Base-by-base conservation (phyloP, 2,329 filamentous ascomycete species). In the Nemania sp. region DNA sequence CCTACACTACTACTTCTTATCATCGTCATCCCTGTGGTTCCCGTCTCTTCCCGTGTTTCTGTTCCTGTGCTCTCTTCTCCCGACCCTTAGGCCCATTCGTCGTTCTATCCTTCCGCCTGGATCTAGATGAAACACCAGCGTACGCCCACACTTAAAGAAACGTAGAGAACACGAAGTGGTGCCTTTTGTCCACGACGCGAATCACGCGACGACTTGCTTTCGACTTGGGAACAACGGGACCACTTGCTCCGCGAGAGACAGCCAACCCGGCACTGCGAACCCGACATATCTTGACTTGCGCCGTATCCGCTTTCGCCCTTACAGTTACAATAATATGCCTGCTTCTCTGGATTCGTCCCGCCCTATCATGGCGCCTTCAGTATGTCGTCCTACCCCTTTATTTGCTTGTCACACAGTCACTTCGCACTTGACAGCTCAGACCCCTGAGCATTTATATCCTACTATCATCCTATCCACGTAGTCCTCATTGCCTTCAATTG, bases 311-410 rank as follows among this genome's bases (percentile, higher is more conserved):
- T 11, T 26, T 36, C 37, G 37, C 15, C 39, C 24, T 31, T 15
- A 54, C 36, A 30, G 36, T 56, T 20, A 54, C 37, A 33, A 23
- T 63, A 49, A 45, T 11, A 84, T 84, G 81, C 79, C 80, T 68
- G 69, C 76, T 57, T 84, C 81, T n/a, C 66, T 84, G 53, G 81
- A 84, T 51, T 84, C 81, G 39, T 76, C 80, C 49, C 80, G 81
- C 68, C 81, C 81, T 64, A 84, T 84, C 69, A 83, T 84, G 81
- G 80, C 80, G 55, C 78, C 80, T 42, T 84, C 81, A 66, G 81
- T 84, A 81, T 50, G 81, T 39, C 6, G 31, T 34, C n/a, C 14
- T 34, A 6, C n/a, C 30, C n/a, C 30, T 33, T 33, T 33, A 14
- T 14, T 33, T 33, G 9, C 12, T 14, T 14, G 5, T 33, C n/a